phyloP scores from a whole-genome alignment of 2,329 filamentous ascomycete genomes.

The Diplocarpon mali region DNA sequence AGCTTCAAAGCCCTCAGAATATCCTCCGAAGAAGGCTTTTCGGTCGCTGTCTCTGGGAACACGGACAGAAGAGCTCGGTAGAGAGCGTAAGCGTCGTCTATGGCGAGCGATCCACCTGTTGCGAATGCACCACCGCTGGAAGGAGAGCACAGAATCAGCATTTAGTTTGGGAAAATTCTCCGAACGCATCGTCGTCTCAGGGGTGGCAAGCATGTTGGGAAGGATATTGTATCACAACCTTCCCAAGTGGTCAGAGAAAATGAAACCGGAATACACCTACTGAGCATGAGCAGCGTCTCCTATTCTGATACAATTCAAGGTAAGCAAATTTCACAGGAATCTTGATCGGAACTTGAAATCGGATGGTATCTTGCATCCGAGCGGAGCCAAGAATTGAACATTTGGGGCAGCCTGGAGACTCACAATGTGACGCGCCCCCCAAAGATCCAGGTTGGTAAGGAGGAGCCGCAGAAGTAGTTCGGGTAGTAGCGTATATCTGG shows the following conservation, averaged over 20 bases:
- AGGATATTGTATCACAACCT: too few species aligned
- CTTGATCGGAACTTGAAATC: too few species aligned
- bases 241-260: too few species aligned
- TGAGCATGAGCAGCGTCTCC: not conserved
- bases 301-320: not conserved
- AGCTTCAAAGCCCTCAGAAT: conserved; percentile 22
- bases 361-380: too few species aligned
- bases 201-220: too few species aligned
- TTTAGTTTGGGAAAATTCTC: not conserved
- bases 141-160: conserved; percentile 15
- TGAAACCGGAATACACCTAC: too few species aligned
- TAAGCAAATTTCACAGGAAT: too few species aligned
- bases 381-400: too few species aligned
- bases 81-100: conserved; percentile 31
- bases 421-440: conserved; percentile 24
- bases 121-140: conserved; percentile 31
- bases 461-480: conserved; percentile 25
- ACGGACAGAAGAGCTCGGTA: conserved; percentile 15
- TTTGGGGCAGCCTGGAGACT: too few species aligned
- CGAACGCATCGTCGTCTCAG: not conserved
- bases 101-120: conserved; percentile 30
- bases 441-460: conserved; percentile 26
- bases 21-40: conserved; percentile 10
- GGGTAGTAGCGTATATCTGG: conserved; percentile 28
- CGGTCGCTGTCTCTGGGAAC: conserved; percentile 8